phyloP scores from a whole-genome alignment of 2,329 filamentous ascomycete genomes.

The Basipetospora chlamydospora region DNA sequence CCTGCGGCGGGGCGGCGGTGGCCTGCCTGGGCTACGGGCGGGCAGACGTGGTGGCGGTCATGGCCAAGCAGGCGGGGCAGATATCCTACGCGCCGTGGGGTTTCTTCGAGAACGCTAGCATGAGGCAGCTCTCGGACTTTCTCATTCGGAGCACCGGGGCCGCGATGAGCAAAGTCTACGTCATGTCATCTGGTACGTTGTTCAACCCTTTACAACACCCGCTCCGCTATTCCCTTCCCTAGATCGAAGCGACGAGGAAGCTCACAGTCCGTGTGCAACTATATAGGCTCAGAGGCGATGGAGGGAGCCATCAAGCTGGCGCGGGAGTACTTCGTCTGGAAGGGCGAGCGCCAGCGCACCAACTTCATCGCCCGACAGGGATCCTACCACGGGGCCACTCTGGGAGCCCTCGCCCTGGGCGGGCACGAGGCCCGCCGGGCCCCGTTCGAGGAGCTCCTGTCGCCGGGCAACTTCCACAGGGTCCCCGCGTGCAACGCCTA shows the following conservation, averaged over 20 bases:
- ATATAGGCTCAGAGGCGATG: conserved; percentile 35
- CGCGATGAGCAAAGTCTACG: conserved; percentile 10
- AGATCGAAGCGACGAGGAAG: too few species aligned
- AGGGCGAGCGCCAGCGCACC: conserved; percentile 17
- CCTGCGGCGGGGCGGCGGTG: conserved; percentile 59
- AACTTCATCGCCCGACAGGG: conserved; percentile 27
- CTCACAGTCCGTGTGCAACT: too few species aligned
- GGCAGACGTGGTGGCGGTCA: conserved; percentile 41
- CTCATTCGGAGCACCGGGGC: background rate
- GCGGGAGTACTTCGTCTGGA: conserved; percentile 31
- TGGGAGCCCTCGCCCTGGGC: conserved; percentile 51
- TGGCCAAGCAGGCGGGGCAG: conserved; percentile 42
- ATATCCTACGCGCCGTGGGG: conserved; percentile 29
- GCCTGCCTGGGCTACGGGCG: conserved; percentile 56
- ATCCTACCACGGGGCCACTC: conserved; percentile 33
- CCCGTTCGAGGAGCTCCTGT: conserved; percentile 44
- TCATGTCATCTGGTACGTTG: conserved; percentile 31
- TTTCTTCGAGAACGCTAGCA: conserved; percentile 34
- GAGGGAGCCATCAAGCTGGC: conserved; percentile 35
- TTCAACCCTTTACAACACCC: too few species aligned
- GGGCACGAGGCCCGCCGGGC: conserved; percentile 46
- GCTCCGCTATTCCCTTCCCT: too few species aligned
- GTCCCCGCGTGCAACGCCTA: conserved; percentile 57
- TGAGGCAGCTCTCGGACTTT: conserved; percentile 18
- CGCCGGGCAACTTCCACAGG: conserved; percentile 36